Base-by-base conservation (phyloP, 352 stramenopile genomes). In the Pythium phragmitis region DNA sequence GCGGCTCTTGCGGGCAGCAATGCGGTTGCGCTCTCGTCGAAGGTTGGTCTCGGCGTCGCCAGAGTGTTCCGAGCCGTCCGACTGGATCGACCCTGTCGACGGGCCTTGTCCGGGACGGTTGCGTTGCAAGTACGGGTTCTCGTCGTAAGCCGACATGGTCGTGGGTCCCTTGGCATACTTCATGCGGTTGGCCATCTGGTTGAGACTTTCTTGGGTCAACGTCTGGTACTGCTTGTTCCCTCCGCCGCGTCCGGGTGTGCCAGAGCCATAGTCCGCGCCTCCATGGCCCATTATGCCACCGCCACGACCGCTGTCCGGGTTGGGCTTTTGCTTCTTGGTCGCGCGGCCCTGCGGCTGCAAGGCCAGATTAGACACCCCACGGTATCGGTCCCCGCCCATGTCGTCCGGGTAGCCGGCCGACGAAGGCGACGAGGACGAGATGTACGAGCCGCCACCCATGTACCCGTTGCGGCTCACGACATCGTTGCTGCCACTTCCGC, bases 21-120 rank as follows among this genome's bases (percentile, higher is more conserved):
- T 92, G 55, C 86, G 86, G 74, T 94, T 94, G 14, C 84, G 80
- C 57, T 94, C 86, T n/a, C 86, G 79, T 16, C 86, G 82, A 42
- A 92, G 60, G 47, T 89, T 92, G 17, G 86, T 90, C 63, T 94
- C 85, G 21, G 63, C 65, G 48, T 89, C 85, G 21, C 75, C 68
- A 7, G 86, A 94, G 21, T 79, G 74, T 12, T 87, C 80, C 23
- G 80, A 91, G 47, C 88, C 85, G 11, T 63, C 63, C 33, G 82
- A 92, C 45, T 87, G 85, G 43, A 79, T 70, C 36, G 85, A 94
- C 7, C 77, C 81, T 17, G 85, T 88, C 26, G 74, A 90, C 49
- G 69, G 82, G n/a, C 65, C 68, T 51, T 72, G 65, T 0, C 71
- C 73, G 6, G 60, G 69, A 4, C 68, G 68, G 21, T 75, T 72